Conservation (phyloP, 164 flowering plant species). For the Taxillus chinensis region DNA sequence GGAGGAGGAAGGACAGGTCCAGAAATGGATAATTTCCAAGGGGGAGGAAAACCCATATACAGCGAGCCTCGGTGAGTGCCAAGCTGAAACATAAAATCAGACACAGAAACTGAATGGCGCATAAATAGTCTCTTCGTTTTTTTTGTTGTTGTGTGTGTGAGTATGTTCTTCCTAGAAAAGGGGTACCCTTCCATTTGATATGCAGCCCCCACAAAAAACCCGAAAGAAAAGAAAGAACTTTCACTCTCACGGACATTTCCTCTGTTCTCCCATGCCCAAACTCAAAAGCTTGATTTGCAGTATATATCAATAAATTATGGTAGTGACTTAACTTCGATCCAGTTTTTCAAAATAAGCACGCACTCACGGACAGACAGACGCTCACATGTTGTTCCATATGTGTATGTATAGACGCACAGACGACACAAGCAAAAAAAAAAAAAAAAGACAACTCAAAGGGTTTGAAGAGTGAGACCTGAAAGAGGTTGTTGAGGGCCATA, state of each 20-base stretch:
- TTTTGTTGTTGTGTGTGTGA: too few species aligned
- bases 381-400: neutral
- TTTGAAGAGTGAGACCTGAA: neutral
- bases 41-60: neutral
- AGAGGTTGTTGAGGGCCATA: constrained; percentile 34
- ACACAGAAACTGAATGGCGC: neutral
- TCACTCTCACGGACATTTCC: too few species aligned
- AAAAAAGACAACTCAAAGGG: neutral
- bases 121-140: too few species aligned
- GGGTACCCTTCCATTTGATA: too few species aligned
- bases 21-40: constrained; percentile 15
- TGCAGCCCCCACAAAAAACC: too few species aligned
- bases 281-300: too few species aligned
- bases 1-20: constrained; percentile 3
- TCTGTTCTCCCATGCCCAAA: too few species aligned
- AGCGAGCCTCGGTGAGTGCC: neutral
- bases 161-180: too few species aligned
- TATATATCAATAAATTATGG: too few species aligned
- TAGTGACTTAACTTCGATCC: neutral
- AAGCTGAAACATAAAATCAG: neutral
- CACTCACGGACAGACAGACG: neutral
- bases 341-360: neutral
- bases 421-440: neutral
- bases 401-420: neutral
- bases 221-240: too few species aligned